Evolutionary conservation across 805 yeast species (phyloP).

Genomic region (Isabelozyma gotoi): DNA sequence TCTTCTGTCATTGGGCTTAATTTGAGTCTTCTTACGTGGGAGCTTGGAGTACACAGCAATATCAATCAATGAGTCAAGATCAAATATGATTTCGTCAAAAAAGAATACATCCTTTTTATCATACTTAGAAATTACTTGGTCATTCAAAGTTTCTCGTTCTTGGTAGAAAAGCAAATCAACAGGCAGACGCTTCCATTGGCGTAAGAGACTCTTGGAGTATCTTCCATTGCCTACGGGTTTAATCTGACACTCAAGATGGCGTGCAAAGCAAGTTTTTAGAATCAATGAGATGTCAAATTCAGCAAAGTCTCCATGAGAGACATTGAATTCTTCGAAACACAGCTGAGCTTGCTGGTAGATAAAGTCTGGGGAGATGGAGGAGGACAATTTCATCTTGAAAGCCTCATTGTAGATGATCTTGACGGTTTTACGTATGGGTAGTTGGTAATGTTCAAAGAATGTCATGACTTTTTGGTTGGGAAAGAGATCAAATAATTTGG

Average conservation of each 20-base stretch:
- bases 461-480: not conserved
- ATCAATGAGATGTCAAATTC: not conserved
- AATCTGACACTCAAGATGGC: not conserved
- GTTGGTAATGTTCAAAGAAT: not conserved
- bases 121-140: not conserved
- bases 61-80: constrained; percentile 8
- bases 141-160: constrained; percentile 1
- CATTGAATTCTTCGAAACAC: not conserved
- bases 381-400: not conserved
- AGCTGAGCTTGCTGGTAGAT: not conserved
- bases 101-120: constrained; percentile 16
- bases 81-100: constrained; percentile 20
- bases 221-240: not conserved
- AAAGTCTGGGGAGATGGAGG: not conserved
- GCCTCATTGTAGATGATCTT: not conserved
- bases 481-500: not conserved
- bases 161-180: not conserved
- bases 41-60: not conserved
- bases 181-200: not conserved
- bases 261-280: not conserved
- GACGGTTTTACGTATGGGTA: not conserved
- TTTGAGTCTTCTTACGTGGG: not conserved
- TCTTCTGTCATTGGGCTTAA: not conserved
- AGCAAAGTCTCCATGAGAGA: not conserved
- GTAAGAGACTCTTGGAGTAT: not conserved